A percentile compares a stretch with the other conserved stretches of the same genome.
Conservation (phyloP, 2,329 filamentous ascomycete genomes). For the Xylaria sp. region DNA sequence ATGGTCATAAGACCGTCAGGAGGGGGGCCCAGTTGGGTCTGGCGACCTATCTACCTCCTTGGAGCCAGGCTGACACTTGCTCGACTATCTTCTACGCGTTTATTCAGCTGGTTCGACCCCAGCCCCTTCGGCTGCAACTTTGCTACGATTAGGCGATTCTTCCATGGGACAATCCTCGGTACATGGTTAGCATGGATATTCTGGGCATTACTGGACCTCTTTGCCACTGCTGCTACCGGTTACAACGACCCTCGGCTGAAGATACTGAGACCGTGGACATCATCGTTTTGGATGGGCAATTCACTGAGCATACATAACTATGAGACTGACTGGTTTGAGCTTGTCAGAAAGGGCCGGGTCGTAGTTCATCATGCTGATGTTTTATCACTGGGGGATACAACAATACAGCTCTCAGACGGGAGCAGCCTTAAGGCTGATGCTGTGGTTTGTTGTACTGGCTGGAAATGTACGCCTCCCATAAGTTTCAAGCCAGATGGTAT, state of each 20-base stretch:
- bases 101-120: slow-evolving; percentile 22
- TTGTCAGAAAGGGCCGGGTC: slow-evolving; percentile 10
- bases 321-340: slow-evolving; percentile 21
- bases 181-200: slow-evolving; percentile 2
- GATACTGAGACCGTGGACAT: slow-evolving; percentile 21
- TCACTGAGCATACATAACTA: slow-evolving; percentile 26
- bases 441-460: slow-evolving; percentile 22
- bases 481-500: slow-evolving; percentile 14
- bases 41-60: slow-evolving; percentile 13
- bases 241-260: neutral
- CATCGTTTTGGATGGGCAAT: slow-evolving; percentile 25
- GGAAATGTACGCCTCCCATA: slow-evolving; percentile 16
- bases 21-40: slow-evolving; percentile 23
- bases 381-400: neutral
- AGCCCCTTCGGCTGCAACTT: slow-evolving; percentile 11
- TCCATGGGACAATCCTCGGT: slow-evolving; percentile 13
- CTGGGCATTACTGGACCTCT: slow-evolving; percentile 13
- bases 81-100: slow-evolving; percentile 14
- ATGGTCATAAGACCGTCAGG: slow-evolving; percentile 18
- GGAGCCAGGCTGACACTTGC: slow-evolving; percentile 8
- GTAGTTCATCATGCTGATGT: slow-evolving; percentile 19
- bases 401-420: slow-evolving; percentile 10
- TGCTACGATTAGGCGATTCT: neutral
- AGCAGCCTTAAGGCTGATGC: slow-evolving; percentile 9
- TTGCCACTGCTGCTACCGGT: slow-evolving; percentile 7